Base-by-base conservation (phyloP, 2,329 filamentous ascomycete species). In the Lachnellula cervina region DNA sequence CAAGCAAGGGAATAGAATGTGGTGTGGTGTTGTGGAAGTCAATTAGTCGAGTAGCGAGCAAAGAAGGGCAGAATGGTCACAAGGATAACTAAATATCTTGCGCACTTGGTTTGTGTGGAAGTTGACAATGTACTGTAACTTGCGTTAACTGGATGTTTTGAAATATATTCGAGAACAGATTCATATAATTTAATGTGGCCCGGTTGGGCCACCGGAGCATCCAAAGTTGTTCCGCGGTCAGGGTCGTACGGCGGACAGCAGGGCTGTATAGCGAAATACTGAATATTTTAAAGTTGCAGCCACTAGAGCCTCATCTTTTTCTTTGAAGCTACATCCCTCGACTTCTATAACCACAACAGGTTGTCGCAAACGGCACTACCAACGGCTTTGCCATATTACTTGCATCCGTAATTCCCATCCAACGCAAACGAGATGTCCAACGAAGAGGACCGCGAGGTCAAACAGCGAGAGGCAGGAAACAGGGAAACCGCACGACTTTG, bases 401-500 rank as follows among this genome's bases (percentile, higher is more conserved):
- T 43, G 9, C 35, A 5, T 25, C 37, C 37, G 13, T 35, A 19
- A 21, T 32, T 14, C 21, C 23, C 25, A 4, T 37, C 52, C 7
- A n/a, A 23, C 44, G 46, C 34, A 23, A 40, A 32, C 50, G 64
- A 56, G 40, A 69, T 65, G 64, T 64, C 62, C 17, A 58, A 52
- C 38, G 66, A 69, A 32, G 66, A 69, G 50, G 66, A 69, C 55
- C 63, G 62, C 16, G 48, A 52, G 25, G 63, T 60, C 47, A 68
- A 67, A 62, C 59, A 62, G 54, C 59, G 62, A 28, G 68, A 69
- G 58, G 67, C 71, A 50, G 69, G 70, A 17, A 69, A 74, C 45
- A 67, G 72, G 57, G 75, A 77, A 62, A 62, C 71, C 25, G 80
- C 83, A 62, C 85, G 89, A 70, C 83, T 97, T 65, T 99, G 94